Evolutionary conservation across 2,329 filamentous ascomycete species (phyloP).

Genomic region (Alternaria hordeiaustralica): DNA sequence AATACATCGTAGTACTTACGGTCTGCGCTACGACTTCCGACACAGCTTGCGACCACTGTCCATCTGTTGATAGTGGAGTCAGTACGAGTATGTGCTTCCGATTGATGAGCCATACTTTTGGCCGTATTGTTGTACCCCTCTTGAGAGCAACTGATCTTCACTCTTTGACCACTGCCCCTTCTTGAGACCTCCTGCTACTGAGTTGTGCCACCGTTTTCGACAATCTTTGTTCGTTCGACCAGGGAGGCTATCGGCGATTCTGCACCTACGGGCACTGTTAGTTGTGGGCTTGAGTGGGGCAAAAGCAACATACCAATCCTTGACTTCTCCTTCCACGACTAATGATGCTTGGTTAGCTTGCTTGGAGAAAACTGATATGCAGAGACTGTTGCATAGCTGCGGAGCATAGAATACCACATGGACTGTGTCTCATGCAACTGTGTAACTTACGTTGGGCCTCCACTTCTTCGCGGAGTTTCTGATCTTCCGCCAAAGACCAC

Average conservation of each 20-base stretch:
- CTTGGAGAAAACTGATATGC: not conserved
- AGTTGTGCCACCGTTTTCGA: conserved; percentile 54
- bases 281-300: not conserved
- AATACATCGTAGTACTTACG: conserved; percentile 35
- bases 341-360: not conserved
- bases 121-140: conserved; percentile 47
- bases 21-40: conserved; percentile 50
- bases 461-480: conserved; percentile 36
- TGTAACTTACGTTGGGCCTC: conserved; percentile 31
- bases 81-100: not conserved
- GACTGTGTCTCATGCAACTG: not conserved
- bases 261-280: conserved; percentile 35
- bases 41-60: conserved; percentile 51
- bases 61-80: conserved; percentile 39
- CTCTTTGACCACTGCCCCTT: conserved; percentile 52
- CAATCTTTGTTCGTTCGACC: conserved; percentile 55
- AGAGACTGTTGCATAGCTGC: not conserved
- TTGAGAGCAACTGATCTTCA: conserved; percentile 43
- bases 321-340: conserved; percentile 32
- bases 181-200: conserved; percentile 46
- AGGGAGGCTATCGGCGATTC: conserved; percentile 47
- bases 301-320: conserved; percentile 33
- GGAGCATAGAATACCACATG: not conserved
- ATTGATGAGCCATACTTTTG: conserved; percentile 36
- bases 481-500: conserved; percentile 36